Base-by-base conservation (phyloP, 2,329 filamentous ascomycete genomes). In the Penicillium rolfsii region DNA sequence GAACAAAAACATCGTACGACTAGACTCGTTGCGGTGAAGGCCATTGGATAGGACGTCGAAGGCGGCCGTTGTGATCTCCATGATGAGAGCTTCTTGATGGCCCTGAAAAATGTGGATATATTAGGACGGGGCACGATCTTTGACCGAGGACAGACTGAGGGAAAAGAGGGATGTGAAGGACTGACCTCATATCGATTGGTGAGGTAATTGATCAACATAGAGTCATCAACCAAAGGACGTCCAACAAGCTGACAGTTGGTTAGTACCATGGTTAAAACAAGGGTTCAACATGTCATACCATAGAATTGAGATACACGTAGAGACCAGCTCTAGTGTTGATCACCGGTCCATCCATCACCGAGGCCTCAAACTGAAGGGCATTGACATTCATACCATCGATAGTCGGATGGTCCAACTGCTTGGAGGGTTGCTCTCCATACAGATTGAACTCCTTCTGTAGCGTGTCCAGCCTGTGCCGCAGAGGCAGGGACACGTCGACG, bases 31-130 rank as follows among this genome's bases (percentile, higher is more conserved):
- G 40, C 90, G 86, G 67, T 95, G 91, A 64, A 94, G 90, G 5
- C 90, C 90, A 70, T 96, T 96, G 38, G 93, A 91, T 16, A 99
- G 82, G 5, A 96, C 85, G 69, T 98, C 93, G 71, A 99, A 98
- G 0, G 93, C 89, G 1, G 93, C 91, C 9, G 94, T 85, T 45
- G 98, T 90, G 1, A 98, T 82, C 69, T 97, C 93, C 57, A 92
- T 87, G 0, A 91, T 87, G 48, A 92, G 87, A 12, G 86, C 84
- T 74, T 94, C 90, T 45, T 90, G 84, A 69, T 97, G 90, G 41
- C 89, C 90, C 85, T 93, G 57, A 4, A 1, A 1, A 12, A 19
- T 11, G 16, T 30, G 26, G n/a, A 41, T 22, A 6, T 5, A 14
- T 14, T 19, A 22, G 28, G 38, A 24, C n/a, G n/a, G 14, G 30